Percentiles rank a stretch among this genome's conserved stretches.
Evolutionary conservation across 1,284 basidiomycete species (phyloP).

Genomic region (Hymenochaete sp.): DNA sequence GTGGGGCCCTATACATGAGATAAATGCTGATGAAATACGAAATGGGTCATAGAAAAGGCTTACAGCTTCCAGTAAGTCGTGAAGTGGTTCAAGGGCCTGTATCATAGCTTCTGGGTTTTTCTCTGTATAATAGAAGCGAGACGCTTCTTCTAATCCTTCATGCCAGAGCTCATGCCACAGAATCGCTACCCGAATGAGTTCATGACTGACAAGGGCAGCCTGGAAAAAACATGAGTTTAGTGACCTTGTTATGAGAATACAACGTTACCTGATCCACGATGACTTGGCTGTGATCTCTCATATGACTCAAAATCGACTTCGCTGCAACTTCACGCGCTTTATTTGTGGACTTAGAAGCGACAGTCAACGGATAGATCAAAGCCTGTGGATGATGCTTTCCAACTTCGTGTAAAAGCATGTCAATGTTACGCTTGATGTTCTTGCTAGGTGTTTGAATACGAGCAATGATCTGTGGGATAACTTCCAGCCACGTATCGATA

Average conservation of each 20-base stretch:
- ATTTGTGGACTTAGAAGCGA: slow-evolving; percentile 95
- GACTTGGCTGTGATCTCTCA: slow-evolving; percentile 84
- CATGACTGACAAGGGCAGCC: slow-evolving; percentile 87
- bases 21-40: neutral
- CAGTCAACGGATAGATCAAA: slow-evolving; percentile 94
- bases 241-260: neutral
- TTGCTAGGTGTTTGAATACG: slow-evolving; percentile 91
- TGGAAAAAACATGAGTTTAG: slow-evolving; percentile 26
- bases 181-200: slow-evolving; percentile 96
- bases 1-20: slow-evolving; percentile 69
- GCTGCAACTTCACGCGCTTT: slow-evolving; percentile 78
- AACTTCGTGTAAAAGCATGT: slow-evolving; percentile 84
- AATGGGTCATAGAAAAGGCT: slow-evolving; percentile 24
- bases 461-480: slow-evolving; percentile 97
- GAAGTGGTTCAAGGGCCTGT: slow-evolving; percentile 85
- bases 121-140: slow-evolving; percentile 94
- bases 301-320: slow-evolving; percentile 82
- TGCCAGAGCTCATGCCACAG: slow-evolving; percentile 99
- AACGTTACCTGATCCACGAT: slow-evolving; percentile 78
- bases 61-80: slow-evolving; percentile 87
- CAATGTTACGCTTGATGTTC: slow-evolving; percentile 86
- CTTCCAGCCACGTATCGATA: slow-evolving; percentile 98
- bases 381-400: slow-evolving; percentile 98
- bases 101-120: slow-evolving; percentile 99
- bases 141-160: slow-evolving; percentile 97